Conservation (phyloP, 495 filamentous ascomycete species). For the Rhypophila decipiens region DNA sequence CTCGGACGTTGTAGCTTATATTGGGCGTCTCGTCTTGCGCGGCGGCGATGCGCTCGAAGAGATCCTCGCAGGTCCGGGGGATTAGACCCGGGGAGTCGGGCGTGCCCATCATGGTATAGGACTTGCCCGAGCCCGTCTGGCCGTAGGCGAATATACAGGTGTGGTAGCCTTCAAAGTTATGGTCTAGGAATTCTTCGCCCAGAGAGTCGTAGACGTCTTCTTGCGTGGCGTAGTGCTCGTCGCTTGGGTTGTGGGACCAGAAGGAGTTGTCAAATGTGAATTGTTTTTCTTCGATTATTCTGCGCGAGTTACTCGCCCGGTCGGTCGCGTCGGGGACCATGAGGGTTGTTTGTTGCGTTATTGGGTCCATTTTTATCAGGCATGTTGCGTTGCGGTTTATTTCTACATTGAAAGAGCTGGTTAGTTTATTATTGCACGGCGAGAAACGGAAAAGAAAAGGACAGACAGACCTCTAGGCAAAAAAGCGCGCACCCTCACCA, state of each 20-base stretch:
- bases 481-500: slow-evolving; percentile 87
- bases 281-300: slow-evolving; percentile 74
- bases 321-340: slow-evolving; percentile 59
- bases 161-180: slow-evolving; percentile 99
- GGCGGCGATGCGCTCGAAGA: slow-evolving; percentile 89
- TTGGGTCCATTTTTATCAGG: slow-evolving; percentile 83
- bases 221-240: slow-evolving; percentile 58
- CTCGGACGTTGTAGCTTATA: slow-evolving; percentile 91
- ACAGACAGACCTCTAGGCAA: slow-evolving; percentile 67
- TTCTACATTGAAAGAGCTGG: slow-evolving; percentile 53
- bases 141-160: slow-evolving; percentile 99
- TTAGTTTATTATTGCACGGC: slow-evolving; percentile 1
- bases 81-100: slow-evolving; percentile 81
- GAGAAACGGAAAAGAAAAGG: background rate
- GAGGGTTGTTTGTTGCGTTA: slow-evolving; percentile 73
- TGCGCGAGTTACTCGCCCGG: slow-evolving; percentile 62
- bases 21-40: slow-evolving; percentile 68
- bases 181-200: slow-evolving; percentile 95
- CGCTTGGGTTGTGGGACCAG: slow-evolving; percentile 76
- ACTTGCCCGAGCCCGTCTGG: slow-evolving; percentile 96
- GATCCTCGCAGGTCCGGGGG: slow-evolving; percentile 91
- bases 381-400: slow-evolving; percentile 72
- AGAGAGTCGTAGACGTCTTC: slow-evolving; percentile 92
- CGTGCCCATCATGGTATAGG: slow-evolving; percentile 99
- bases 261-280: slow-evolving; percentile 98